Base-by-base conservation (phyloP, 257 asterid genomes). In the Nicotiana knightiana region DNA sequence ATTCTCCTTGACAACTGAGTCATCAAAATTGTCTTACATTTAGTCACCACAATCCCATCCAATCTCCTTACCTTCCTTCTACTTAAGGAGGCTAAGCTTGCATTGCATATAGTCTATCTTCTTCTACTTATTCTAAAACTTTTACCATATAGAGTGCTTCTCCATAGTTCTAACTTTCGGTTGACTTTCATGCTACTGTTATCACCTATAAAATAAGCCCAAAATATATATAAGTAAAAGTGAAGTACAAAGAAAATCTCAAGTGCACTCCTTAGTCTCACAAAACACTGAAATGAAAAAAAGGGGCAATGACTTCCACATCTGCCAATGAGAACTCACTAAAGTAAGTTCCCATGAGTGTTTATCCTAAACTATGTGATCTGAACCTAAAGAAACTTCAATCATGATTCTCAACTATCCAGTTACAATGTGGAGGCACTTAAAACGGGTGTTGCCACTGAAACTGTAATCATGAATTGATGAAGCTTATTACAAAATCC, bases 401-500 rank as follows among this genome's bases (percentile, higher is more conserved):
- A 53, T 53, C 57, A 53, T 53, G 48, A 8, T 43, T 43, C 11
- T 43, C 48, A 43, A 43, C 7, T 43, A 43, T 43, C 48, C 48
- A 7, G 11, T 43, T 43, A 43, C 11, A 7, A 11, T 39, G 58
- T 21, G 46, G 30, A n/a, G 5, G 33, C 51, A 70, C 77, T 39
- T 17, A 39, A 68, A 68, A 39, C 9, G 10, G n/a, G 5, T 39
- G 33, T 70, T 39, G 77, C 33, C 77, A 10, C 35, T n/a, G 35
- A 46, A 70, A 39, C n/a, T 70, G n/a, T 70, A 70, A 70, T 70
- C 58, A 70, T 70, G n/a, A 70, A 70, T 70, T 70, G 26, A 39
- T 70, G 51, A 58, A 21, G 58, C n/a, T 70, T 70, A 70, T 70
- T n/a, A 70, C 77, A 39, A 70, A 32, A 70, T 46, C 37, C 39